Base-by-base conservation (phyloP, 495 filamentous ascomycete species). In the Xylaria flabelliformis region DNA sequence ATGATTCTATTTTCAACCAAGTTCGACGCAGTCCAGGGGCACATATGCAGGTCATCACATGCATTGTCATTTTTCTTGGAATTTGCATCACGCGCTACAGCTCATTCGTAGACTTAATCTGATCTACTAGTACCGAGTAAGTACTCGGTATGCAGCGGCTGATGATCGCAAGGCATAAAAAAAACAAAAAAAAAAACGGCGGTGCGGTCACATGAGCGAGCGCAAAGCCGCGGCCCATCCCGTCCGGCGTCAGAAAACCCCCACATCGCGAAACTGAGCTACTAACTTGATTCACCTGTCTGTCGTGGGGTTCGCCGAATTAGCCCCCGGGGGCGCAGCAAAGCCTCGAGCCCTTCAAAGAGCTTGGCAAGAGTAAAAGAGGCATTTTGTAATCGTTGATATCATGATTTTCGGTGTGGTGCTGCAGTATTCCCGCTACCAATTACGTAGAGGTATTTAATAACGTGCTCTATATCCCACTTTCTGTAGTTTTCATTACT, bases 381-480 rank as follows among this genome's bases (percentile, higher is more conserved):
- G 29, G 19, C 32, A 19, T 6, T 2, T 59, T 24, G 34, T 36
- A 61, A n/a, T 12, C 32, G 4, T 61, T 34, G 58, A 61, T 39
- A 36, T 61, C 58, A 61, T 61, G 58, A 41, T 13, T 21, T 61
- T 21, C n/a, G n/a, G 32, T 61, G 34, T 19, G 4, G 55, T n/a
- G 7, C 34, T 36, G 55, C 26, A 59, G n/a, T 6, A 4, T 17
- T 17, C 55, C 21, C 24, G 19, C 55, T 50, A 24, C 64, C 64
- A 67, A 67, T 67, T 51, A 67, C 12, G 46, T 15, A 21, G 64
- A 41, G 48, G 48, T 10, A 67, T 67, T 19, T 53, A 4, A 26
- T 67, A 67, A 67, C 64, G 64, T 67, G 64, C 64, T 67, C 46
- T 1, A 41, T 21, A 67, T 67, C 64, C 64, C 64, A 55, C 64